Conservation (phyloP, 345 rosid species). For the Alliaria petiolata region DNA sequence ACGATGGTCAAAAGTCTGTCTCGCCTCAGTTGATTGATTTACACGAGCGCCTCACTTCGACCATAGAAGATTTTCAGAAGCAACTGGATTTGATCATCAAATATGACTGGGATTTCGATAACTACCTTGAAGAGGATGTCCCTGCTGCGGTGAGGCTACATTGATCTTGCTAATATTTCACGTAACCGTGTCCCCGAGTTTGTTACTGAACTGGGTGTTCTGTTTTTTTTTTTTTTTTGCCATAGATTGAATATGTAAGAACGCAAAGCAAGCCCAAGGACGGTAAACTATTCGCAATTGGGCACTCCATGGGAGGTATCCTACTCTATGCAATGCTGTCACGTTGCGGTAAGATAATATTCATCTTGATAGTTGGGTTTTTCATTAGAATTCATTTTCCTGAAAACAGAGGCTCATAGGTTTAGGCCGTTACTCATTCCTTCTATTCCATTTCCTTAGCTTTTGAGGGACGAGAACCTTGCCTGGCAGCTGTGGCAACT, state of each 20-base stretch:
- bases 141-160: conserved; percentile 97
- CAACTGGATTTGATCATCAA: conserved; percentile 82
- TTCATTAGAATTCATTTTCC: neutral
- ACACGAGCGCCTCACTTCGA: conserved; percentile 76
- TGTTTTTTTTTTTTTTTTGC: conserved; percentile 32
- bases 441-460: conserved; percentile 39
- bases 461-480: conserved; percentile 66
- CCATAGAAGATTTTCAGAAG: conserved; percentile 87
- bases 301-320: conserved; percentile 55
- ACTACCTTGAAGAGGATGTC: conserved; percentile 91
- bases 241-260: conserved; percentile 36
- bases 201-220: conserved; percentile 9
- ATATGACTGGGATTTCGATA: conserved; percentile 97
- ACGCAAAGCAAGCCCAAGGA: conserved; percentile 59
- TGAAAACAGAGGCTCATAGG: neutral
- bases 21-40: conserved; percentile 78
- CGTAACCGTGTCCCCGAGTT: neutral
- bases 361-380: neutral
- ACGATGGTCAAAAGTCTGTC: conserved; percentile 80
- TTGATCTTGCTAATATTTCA: neutral
- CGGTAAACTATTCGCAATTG: conserved; percentile 75
- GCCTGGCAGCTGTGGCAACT: conserved; percentile 70
- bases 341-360: conserved; percentile 26
- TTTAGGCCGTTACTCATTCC: neutral
- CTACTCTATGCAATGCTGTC: conserved; percentile 41